These are phyloP conservation scores for Xylaria polymorpha DNA, from an alignment of 2,329 filamentous ascomycete species.

Conservation along the genomic window DNA sequence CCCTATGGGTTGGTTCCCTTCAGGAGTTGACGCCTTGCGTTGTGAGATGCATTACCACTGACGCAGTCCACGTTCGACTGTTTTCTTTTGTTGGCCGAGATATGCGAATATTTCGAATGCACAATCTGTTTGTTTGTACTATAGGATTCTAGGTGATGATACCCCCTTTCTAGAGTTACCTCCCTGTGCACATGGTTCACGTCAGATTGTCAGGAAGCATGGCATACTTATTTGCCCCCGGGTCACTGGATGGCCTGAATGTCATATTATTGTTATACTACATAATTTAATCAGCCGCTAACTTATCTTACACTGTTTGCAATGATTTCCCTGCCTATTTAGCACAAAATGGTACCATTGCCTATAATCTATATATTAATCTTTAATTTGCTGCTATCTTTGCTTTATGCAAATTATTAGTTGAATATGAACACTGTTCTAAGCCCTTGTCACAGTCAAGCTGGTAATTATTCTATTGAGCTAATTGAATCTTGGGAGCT, in stretches of 20 bases:
- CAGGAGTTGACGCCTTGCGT: slow-evolving; percentile 11
- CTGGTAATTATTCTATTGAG: too few species aligned
- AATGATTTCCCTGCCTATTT: neutral
- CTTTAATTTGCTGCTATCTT: too few species aligned
- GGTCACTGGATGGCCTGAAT: neutral
- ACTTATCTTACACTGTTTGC: neutral
- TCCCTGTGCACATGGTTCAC: neutral
- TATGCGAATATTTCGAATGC: neutral
- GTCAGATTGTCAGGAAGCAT: slow-evolving; percentile 6
- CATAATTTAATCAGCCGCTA: neutral
- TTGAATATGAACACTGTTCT: too few species aligned
- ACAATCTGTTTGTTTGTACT: slow-evolving; percentile 23
- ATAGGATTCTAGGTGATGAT: slow-evolving; percentile 25
- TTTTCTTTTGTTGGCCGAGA: neutral
- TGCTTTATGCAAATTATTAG: too few species aligned
- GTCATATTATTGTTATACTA: neutral
- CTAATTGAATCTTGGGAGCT: too few species aligned
- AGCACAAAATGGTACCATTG: neutral
- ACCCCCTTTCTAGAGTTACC: slow-evolving; percentile 24
- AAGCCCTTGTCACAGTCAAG: too few species aligned
- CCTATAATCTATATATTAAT: too few species aligned
- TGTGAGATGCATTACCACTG: neutral
- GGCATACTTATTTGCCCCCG: neutral
- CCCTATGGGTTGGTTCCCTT: neutral
- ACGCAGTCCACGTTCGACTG: neutral